A percentile compares a stretch with the other conserved stretches of the same genome.
Evolutionary conservation across 495 filamentous ascomycete species (phyloP).

Genomic region (Penicillium daleae): DNA sequence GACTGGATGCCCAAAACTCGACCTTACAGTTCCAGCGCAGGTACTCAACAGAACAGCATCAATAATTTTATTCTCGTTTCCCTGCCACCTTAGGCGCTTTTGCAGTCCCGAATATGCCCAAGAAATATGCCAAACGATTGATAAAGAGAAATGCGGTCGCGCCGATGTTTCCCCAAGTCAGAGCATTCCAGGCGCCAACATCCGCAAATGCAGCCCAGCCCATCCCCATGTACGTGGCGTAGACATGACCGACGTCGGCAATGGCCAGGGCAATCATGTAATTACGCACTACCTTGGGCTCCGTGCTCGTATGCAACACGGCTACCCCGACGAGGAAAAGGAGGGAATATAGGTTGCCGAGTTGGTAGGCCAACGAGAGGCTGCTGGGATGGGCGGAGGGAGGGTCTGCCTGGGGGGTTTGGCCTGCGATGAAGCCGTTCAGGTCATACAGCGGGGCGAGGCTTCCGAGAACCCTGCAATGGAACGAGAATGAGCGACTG

Average conservation of each 20-base stretch:
- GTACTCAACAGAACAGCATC: not conserved
- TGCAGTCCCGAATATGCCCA: constrained; percentile 59
- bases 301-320: constrained; percentile 64
- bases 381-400: constrained; percentile 45
- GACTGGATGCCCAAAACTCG: not conserved
- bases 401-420: constrained; percentile 50
- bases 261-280: constrained; percentile 68
- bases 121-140: constrained; percentile 58
- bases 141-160: constrained; percentile 59
- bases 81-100: constrained; percentile 28
- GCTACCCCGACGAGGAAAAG: constrained; percentile 63
- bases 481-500: constrained; percentile 13
- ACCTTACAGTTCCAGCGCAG: not conserved
- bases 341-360: constrained; percentile 70
- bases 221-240: constrained; percentile 60
- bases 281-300: constrained; percentile 66
- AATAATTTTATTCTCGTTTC: constrained; percentile 32
- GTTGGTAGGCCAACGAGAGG: constrained; percentile 58
- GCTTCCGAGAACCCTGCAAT: constrained; percentile 57
- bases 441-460: constrained; percentile 58
- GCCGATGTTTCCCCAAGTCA: constrained; percentile 76
- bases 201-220: constrained; percentile 57
- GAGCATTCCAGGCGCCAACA: constrained; percentile 64
- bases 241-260: constrained; percentile 73
- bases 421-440: constrained; percentile 61